Base-by-base conservation (phyloP, 2,329 filamentous ascomycete genomes). In the Samsoniella hepiali region DNA sequence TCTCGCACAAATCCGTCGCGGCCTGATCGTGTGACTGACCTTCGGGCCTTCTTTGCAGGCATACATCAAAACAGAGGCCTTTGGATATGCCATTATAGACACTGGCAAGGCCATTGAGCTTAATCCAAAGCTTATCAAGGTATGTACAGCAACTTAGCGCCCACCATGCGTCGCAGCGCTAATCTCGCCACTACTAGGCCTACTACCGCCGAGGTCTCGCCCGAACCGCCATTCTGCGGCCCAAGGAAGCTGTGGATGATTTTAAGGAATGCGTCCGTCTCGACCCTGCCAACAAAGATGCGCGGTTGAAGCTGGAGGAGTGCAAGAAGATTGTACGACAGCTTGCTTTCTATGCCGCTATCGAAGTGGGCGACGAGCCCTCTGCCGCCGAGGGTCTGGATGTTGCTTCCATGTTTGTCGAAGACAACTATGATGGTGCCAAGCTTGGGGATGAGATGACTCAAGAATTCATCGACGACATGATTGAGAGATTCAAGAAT, bases 301-400 rank as follows among this genome's bases (percentile, higher is more conserved):
- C 93, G 63, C 93, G 91, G 76, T 82, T 96, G 69, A 97, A 96
- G 81, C 82, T 96, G 69, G 88, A 91, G 65, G 94, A 98, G 73
- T 97, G 93, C 78, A 91, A 97, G 76, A 97, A 96, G 82, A 87
- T 97, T 69, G 91, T 98, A 68, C 93, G 94, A 72, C 89, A 94
- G 71, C 81, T 94, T 72, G 91, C 95, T 65, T 99, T 99, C 77
- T 89, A 96, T 70, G 93, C 91, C 69, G 95, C 95, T 38, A 99
- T 98, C 70, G 94, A 98, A 75, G 85, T 98, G 53, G 88, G 90
- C 64, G 95, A 98, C 69, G 91, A 94, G 68, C 93, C 94, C 4
- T 97, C 93, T 0, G 95, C 93, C 0, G 91, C 94, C 40, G 93
- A 95, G 74, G 94, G 91, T 2, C 83, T 99, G 66, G 92, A 98